Base-by-base conservation (phyloP, 2,329 filamentous ascomycete species). In the Cercospora citrullina region DNA sequence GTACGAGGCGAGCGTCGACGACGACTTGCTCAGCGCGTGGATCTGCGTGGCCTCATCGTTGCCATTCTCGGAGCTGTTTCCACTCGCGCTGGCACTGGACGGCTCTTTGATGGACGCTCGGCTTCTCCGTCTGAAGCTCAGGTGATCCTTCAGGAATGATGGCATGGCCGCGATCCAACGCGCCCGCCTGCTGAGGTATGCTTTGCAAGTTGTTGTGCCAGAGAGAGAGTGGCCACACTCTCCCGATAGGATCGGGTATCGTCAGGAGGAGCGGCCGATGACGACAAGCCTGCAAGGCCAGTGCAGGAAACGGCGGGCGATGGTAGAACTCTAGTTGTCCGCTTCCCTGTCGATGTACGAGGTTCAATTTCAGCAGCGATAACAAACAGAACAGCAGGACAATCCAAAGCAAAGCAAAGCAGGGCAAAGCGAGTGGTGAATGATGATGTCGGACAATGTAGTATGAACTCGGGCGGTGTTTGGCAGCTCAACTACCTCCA, bases 1-100 rank as follows among this genome's bases (percentile, higher is more conserved):
- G 33, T 83, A 81, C 3, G 87, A 89, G 74, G 85, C 87, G 68
- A 89, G 77, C 3, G 87, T 89, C 12, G 87, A 89, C 9, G 87
- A 86, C 12, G 87, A 89, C 72, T 86, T 85, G 77, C 86, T 91
- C 12, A 64, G 55, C 53, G 67, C 62, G 60, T 68, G 64, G 33
- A 58, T 59, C 6, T 48, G 65, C 16, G 53, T 28, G n/a, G 18
- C 53, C 45, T 64, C 67, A 60, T 65, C 63, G 55, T 69, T 60
- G 63, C 65, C 64, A 33, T 61, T 57, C 48, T 72, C 67, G 70
- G 85, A 86, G 63, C 68, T 72, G 68, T 83, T 79, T 60, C 81
- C 84, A 87, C 39, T 65, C 39, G 31, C 63, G 36, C 58, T 67
- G 55, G 57, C 51, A 61, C 60, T 63, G 6, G 68, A 26, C n/a